A percentile compares a stretch with the other conserved stretches of the same genome.
Conservation (phyloP, 2,329 filamentous ascomycete genomes). For the Pleochaeta shiraiana region DNA sequence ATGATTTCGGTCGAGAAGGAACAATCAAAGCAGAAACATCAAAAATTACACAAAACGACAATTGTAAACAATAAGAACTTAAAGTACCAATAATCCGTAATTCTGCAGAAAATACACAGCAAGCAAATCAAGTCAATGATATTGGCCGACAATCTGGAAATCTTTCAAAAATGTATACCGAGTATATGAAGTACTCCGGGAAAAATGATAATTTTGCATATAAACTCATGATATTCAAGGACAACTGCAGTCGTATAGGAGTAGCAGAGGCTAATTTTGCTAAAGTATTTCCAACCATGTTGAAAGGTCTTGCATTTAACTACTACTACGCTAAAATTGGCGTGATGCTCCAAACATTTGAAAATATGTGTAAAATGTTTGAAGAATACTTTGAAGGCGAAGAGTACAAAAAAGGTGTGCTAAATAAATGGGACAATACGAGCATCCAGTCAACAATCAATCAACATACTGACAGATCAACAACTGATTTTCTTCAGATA, state of each 20-base stretch:
- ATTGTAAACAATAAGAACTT: not conserved
- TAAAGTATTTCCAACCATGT: not conserved
- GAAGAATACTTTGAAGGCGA: not conserved
- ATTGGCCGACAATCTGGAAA: not conserved
- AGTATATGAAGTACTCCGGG: not conserved
- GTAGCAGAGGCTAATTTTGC: not conserved
- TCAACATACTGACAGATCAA: not conserved
- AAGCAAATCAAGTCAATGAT: not conserved
- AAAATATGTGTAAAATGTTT: not conserved
- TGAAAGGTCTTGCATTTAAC: not conserved
- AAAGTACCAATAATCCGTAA: not conserved
- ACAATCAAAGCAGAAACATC: too few relatives aligned
- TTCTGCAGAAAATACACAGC: not conserved
- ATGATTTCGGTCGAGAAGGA: not conserved
- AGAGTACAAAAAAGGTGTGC: not conserved
- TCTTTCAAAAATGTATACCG: not conserved
- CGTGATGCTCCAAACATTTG: constrained; percentile 1
- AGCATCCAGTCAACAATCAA: not conserved
- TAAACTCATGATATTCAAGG: not conserved
- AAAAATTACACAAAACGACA: not conserved
- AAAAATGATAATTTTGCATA: not conserved
- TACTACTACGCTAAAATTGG: not conserved
- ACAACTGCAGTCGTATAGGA: not conserved
- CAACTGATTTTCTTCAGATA: not conserved
- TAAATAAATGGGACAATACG: not conserved